Percentiles rank a stretch among this genome's conserved stretches.
Evolutionary conservation across 2,329 filamentous ascomycete species (phyloP).

Genomic region (Monilinia fructigena): DNA sequence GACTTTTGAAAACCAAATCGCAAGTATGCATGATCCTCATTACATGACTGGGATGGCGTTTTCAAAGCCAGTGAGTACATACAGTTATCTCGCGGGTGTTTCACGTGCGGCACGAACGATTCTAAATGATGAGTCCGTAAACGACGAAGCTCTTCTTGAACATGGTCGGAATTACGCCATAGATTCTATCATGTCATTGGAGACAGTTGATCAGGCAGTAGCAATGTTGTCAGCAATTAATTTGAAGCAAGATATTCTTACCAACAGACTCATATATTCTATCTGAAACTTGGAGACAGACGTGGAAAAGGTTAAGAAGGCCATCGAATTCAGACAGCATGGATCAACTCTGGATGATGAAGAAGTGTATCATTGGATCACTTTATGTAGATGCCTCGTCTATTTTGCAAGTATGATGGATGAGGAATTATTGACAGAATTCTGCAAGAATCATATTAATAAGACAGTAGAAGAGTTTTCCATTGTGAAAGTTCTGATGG

Average conservation of each 20-base stretch:
- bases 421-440: neutral
- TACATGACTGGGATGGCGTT: conserved; percentile 7
- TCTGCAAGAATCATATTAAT: conserved; percentile 3
- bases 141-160: neutral
- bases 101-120: no score
- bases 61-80: neutral
- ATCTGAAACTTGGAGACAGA: neutral
- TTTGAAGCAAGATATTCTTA: neutral
- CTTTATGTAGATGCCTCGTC: conserved; percentile 1
- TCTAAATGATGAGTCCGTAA: neutral
- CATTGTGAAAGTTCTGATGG: neutral
- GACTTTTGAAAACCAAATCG: conserved; percentile 16
- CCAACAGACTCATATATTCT: neutral
- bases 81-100: neutral
- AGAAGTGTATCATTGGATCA: conserved; percentile 16
- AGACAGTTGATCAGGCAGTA: neutral
- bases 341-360: conserved; percentile 11
- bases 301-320: conserved; percentile 11
- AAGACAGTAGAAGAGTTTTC: neutral
- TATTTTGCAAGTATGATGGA: neutral
- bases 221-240: neutral
- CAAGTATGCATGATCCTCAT: neutral
- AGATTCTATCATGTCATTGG: neutral
- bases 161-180: neutral
- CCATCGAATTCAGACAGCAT: conserved; percentile 21